These are phyloP conservation scores for Haemoproteus tartakovskyi DNA, from an alignment of 169 alveolate genomes.

Conservation along the genomic window DNA sequence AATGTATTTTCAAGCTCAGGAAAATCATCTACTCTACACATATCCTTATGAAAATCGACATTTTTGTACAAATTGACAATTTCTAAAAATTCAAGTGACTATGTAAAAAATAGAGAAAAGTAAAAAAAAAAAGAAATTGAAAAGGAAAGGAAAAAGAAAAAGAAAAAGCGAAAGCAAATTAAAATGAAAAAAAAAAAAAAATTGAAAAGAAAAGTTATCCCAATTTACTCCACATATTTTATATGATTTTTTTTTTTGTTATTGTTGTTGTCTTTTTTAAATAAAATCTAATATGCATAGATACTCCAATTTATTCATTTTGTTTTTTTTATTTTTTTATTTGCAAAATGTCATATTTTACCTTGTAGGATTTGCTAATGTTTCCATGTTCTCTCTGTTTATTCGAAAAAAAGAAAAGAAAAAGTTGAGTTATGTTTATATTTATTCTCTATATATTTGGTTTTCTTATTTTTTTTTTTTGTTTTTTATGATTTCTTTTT, in stretches of 20 bases:
- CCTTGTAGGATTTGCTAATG: slow-evolving; percentile 63
- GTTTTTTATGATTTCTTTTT: neutral
- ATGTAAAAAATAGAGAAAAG: no score
- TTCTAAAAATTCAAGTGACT: slow-evolving; percentile 60
- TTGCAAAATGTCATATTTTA: slow-evolving; percentile 1
- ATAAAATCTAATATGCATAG: neutral
- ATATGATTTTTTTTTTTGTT: no score
- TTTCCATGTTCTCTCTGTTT: slow-evolving; percentile 59
- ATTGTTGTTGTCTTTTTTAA: no score
- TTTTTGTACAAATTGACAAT: slow-evolving; percentile 49
- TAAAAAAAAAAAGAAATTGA: no score
- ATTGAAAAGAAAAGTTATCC: no score
- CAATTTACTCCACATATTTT: no score
- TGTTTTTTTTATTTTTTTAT: no score
- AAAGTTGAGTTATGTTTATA: neutral
- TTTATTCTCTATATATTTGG: slow-evolving; percentile 1
- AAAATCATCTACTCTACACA: slow-evolving; percentile 64
- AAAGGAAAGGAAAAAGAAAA: neutral
- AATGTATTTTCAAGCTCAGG: slow-evolving; percentile 44
- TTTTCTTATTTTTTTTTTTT: neutral
- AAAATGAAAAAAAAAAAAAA: neutral
- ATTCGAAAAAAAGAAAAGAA: neutral
- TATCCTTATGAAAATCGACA: slow-evolving; percentile 55
- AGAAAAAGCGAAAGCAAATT: neutral
- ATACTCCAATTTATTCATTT: no score